These are phyloP conservation scores for Xanthoconium stramineum DNA, from an alignment of 768 basidiomycete genomes.

Conservation along the genomic window DNA sequence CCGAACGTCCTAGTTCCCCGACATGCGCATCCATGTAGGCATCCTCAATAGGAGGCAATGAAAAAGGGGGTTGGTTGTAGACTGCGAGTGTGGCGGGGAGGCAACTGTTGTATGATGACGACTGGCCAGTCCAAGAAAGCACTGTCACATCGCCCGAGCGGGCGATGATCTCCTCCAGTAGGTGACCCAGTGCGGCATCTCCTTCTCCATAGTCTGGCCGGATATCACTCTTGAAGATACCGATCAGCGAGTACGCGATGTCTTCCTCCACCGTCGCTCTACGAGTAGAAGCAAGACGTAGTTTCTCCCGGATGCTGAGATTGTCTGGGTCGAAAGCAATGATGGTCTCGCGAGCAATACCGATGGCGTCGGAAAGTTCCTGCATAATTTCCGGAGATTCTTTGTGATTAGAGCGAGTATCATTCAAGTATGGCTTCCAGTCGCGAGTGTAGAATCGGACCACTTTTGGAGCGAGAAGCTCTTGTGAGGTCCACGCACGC, in stretches of 20 bases:
- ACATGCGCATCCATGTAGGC: background rate
- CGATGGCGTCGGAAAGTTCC: conserved; percentile 7
- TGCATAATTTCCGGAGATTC: conserved; percentile 1
- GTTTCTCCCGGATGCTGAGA: conserved; percentile 8
- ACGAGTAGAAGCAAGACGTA: conserved; percentile 11
- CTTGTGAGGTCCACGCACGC: background rate
- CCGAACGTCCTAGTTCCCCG: background rate
- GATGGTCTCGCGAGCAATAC: conserved; percentile 1
- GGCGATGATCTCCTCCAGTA: conserved; percentile 10
- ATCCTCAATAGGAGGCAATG: background rate
- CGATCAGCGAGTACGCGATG: conserved; percentile 7
- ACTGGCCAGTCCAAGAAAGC: conserved; percentile 10
- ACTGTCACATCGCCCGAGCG: conserved; percentile 7
- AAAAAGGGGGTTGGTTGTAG: background rate
- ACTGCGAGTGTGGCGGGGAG: conserved; percentile 1
- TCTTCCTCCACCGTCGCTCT: conserved; percentile 8
- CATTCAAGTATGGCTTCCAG: background rate
- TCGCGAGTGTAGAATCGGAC: background rate
- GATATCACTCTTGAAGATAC: conserved; percentile 3
- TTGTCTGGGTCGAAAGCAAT: background rate
- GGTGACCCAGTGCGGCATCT: conserved; percentile 1
- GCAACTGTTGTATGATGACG: conserved; percentile 15
- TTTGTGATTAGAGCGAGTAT: background rate
- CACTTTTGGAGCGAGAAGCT: background rate
- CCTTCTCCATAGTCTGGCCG: conserved; percentile 11